Conservation (phyloP, 1,139 yeast species). For the Geotrichum fermentans region DNA sequence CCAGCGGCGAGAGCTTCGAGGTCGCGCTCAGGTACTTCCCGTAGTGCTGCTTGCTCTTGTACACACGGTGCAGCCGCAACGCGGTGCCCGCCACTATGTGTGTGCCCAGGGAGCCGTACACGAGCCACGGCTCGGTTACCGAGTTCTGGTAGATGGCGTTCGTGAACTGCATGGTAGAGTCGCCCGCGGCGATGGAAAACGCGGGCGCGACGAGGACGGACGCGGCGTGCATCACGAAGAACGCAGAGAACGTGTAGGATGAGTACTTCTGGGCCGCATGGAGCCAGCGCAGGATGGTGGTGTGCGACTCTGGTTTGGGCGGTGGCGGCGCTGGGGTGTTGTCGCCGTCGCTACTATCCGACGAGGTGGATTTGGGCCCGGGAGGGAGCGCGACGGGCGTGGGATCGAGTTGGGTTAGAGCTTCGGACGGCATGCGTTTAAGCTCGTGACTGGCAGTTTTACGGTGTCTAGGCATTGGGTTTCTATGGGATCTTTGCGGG, state of each 20-base stretch:
- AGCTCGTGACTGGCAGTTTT: conserved; percentile 1
- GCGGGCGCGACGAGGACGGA: conserved; percentile 56
- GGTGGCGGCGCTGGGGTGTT: background rate
- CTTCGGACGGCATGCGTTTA: conserved; percentile 3
- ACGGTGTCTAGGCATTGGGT: background rate
- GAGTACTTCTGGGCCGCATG: conserved; percentile 52
- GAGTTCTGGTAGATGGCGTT: conserved; percentile 59
- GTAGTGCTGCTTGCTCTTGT: conserved; percentile 30
- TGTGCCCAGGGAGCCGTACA: conserved; percentile 45
- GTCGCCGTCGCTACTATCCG: background rate
- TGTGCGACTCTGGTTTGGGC: background rate
- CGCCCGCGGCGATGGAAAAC: conserved; percentile 45
- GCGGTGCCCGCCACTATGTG: conserved; percentile 56
- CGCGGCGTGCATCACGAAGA: conserved; percentile 54
- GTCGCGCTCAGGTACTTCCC: conserved; percentile 33
- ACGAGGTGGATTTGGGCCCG: background rate
- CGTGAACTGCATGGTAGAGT: conserved; percentile 57
- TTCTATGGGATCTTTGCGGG: background rate
- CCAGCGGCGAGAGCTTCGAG: conserved; percentile 42
- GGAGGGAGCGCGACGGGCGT: background rate
- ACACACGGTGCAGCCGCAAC: conserved; percentile 42
- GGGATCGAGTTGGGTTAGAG: conserved; percentile 5
- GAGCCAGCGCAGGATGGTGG: conserved; percentile 1
- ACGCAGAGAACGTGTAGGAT: conserved; percentile 54
- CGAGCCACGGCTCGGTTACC: conserved; percentile 45